Evolutionary conservation across 345 rosid genomes (phyloP), one percentile per base, ranked within the genome.

Genomic region (Hibiscus syriacus): DNA sequence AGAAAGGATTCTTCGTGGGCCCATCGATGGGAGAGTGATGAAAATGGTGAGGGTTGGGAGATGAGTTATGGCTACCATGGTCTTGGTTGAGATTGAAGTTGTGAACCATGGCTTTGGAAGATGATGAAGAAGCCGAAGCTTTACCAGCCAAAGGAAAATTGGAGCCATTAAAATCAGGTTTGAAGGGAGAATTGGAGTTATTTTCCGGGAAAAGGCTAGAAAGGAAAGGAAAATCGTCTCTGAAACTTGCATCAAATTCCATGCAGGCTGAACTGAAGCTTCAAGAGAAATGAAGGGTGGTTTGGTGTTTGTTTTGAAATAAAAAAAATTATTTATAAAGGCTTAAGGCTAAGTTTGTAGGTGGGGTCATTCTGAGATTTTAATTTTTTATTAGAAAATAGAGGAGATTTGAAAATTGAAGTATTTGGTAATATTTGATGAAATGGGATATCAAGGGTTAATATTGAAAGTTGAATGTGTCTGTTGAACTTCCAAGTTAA

Each of bases 171-270:
- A 73, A 70, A 63, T 67, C n/a, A 48, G 65, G 57, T 50, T 62
- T 32, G 36, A 52, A 45, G 48, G 56, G 0, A 63, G 67, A 19
- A 32, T 5, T 9, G 3, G 22, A 59, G 38, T 10, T 59, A 19
- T 50, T 13, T 20, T 53, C 50, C 19, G 71, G 22, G 58, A 34
- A 69, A 66, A 67, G 61, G 58, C 22, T 62, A 22, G 66, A 23
- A 39, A 62, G 49, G 30, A 61, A 61, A 38, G 49, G 50, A 14
- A 69, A 80, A 61, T 79, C 84, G 63, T 74, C 82, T 73, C 59
- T 78, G 30, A 73, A 64, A 66, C 69, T 64, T 52, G 72, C 67
- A 29, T 73, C 81, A 9, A 80, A 72, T 70, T 80, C 89, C 92
- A 80, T 88, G 81, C 64, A 70, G 26, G 72, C 5, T 53, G 57